phyloP scores from a whole-genome alignment of 257 asterid species.

The Haberlea rhodopensis region DNA sequence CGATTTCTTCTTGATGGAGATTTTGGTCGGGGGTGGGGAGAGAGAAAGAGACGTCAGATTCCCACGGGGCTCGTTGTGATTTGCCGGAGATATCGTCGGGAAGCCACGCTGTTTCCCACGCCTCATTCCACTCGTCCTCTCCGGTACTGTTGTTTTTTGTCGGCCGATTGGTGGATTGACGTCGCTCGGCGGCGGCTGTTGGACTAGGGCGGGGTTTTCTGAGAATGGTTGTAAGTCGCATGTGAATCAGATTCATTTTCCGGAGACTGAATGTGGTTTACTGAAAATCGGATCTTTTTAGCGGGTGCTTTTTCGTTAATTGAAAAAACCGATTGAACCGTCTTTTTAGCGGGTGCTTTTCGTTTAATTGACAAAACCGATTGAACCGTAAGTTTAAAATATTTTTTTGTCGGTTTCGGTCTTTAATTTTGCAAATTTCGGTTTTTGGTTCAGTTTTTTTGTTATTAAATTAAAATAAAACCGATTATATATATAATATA shows the following conservation, averaged over 20 bases:
- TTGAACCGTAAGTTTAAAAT: too few species aligned
- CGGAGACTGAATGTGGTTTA: too few species aligned
- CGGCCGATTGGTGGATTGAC: conserved; percentile 32
- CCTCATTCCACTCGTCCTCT: conserved; percentile 82
- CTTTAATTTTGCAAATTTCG: too few species aligned
- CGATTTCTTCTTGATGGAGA: conserved; percentile 37
- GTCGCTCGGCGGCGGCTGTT: conserved; percentile 33
- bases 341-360: too few species aligned
- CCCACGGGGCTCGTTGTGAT: conserved; percentile 72
- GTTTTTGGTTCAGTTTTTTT: too few species aligned
- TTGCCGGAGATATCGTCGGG: conserved; percentile 69
- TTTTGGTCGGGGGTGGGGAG: conserved; percentile 27
- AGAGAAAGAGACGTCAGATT: conserved; percentile 71
- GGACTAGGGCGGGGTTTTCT: conserved; percentile 33
- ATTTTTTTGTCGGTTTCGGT: too few species aligned
- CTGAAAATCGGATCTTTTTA: background rate
- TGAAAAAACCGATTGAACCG: too few species aligned
- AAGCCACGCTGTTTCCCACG: conserved; percentile 95
- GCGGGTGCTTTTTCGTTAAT: too few species aligned
- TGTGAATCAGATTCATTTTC: conserved; percentile 43
- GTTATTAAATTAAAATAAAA: too few species aligned
- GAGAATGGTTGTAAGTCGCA: conserved; percentile 31
- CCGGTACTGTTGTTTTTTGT: conserved; percentile 27
- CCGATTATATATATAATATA: too few species aligned
- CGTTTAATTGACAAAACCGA: too few species aligned